Evolutionary conservation across 305 asterid species (phyloP), one percentile per base, ranked within the genome.

Genomic region (Fraxinus sp.): DNA sequence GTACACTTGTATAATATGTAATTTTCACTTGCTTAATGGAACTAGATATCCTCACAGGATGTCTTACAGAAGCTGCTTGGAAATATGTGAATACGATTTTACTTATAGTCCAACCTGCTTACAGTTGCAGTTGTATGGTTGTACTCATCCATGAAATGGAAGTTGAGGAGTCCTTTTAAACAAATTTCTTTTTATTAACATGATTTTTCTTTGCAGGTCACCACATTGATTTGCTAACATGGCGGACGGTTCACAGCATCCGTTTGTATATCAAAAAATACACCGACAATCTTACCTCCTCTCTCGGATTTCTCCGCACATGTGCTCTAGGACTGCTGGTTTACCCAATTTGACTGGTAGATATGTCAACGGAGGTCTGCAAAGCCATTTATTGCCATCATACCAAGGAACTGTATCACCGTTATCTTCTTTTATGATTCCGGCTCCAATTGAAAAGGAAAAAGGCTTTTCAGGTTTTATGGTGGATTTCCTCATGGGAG

Each of bases 401-500:
- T 70, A 30, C 22, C 22, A 14, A 13, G 76, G 44, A 32, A 71
- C 24, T 4, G 11, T 14, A 71, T 71, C 76, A 13, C 76, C 41
- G 22, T 16, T 71, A 16, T 71, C 76, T 71, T 36, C 76, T 16
- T 32, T 71, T 30, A 13, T 71, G 76, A 32, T 71, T 13, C 76
- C 24, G 14, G 76, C 76, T 71, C 76, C 76, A 71, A 5, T 71
- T 4, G 76, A 71, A 71, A 71, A 71, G 76, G 76, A 71, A 5
- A 78, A 78, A 55, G 81, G 81, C 26, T 55, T 78, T 57, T 10
- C 39, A 6, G 10, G 81, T 30, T 78, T 78, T 33, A 32, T 55
- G 73, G 7, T 26, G 24, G 81, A 78, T 71, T 71, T 71, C 76
- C 76, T 71, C 44, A 71, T 71, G 76, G 76, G 76, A 71, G 76